Conservation (phyloP, 2,329 filamentous ascomycete genomes). For the Hypoxylon sp. region DNA sequence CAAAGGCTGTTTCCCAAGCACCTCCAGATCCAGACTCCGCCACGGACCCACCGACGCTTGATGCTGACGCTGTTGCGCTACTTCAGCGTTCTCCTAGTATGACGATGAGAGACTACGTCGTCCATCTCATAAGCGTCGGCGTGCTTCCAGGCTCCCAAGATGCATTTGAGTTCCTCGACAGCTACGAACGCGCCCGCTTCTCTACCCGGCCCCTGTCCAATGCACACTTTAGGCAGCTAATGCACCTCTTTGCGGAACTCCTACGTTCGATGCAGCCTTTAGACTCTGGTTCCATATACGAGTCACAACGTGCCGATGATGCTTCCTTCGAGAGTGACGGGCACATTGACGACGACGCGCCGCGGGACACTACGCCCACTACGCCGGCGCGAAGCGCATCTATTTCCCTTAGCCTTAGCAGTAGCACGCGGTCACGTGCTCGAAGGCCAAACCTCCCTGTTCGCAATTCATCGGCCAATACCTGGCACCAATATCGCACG, state of each 20-base stretch:
- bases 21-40: conserved; percentile 66
- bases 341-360: conserved; percentile 60
- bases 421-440: conserved; percentile 51
- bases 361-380: conserved; percentile 60
- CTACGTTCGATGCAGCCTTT: conserved; percentile 81
- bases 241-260: conserved; percentile 87
- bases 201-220: conserved; percentile 79
- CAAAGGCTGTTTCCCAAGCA: conserved; percentile 89
- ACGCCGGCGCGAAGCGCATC: conserved; percentile 54
- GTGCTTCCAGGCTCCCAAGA: conserved; percentile 63
- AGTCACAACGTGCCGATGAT: conserved; percentile 48
- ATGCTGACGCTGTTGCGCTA: conserved; percentile 77
- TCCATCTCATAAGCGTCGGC: conserved; percentile 76
- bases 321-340: conserved; percentile 47
- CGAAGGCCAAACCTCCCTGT: conserved; percentile 49
- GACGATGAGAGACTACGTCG: conserved; percentile 84
- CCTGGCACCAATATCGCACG: conserved; percentile 64
- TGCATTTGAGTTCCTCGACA: conserved; percentile 75
- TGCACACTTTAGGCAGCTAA: conserved; percentile 80
- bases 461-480: conserved; percentile 61
- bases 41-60: conserved; percentile 65
- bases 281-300: conserved; percentile 66
- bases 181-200: conserved; percentile 90
- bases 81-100: conserved; percentile 80
- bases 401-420: conserved; percentile 48